Evolutionary conservation across 495 filamentous ascomycete species (phyloP).

Genomic region (Copromyces sp.): DNA sequence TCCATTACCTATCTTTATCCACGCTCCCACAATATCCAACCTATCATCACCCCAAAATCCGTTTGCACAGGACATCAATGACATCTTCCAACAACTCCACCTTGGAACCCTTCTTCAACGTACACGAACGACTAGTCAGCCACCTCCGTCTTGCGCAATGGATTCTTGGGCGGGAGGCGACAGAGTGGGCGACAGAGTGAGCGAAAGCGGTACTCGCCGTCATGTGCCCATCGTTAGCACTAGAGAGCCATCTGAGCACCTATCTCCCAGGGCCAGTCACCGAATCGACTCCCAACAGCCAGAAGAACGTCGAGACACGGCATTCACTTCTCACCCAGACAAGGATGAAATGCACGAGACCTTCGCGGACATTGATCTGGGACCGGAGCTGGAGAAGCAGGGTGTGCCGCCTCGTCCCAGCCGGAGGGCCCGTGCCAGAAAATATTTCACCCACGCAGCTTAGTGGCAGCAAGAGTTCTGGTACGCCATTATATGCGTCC

Average conservation of each 20-base stretch:
- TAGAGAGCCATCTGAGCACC: background rate
- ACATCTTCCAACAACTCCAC: background rate
- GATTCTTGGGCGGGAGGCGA: background rate
- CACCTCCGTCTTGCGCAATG: background rate
- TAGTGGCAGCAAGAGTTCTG: slow-evolving; percentile 29
- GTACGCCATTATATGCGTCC: slow-evolving; percentile 21
- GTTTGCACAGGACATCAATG: background rate
- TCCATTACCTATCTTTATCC: background rate
- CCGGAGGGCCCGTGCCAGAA: background rate
- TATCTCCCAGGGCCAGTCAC: background rate
- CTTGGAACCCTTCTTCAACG: background rate
- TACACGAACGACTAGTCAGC: background rate
- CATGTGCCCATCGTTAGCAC: background rate
- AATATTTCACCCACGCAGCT: slow-evolving; percentile 7
- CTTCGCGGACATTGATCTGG: background rate
- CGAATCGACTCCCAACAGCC: background rate
- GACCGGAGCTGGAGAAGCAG: background rate
- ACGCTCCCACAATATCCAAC: background rate
- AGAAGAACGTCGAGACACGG: background rate
- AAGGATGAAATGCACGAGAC: background rate
- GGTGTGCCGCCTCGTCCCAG: background rate
- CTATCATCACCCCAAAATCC: background rate
- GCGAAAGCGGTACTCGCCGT: background rate
- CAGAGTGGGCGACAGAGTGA: background rate
- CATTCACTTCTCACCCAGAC: background rate